Base-by-base conservation (phyloP, 257 asterid species). In the Solanum chiquidenum region DNA sequence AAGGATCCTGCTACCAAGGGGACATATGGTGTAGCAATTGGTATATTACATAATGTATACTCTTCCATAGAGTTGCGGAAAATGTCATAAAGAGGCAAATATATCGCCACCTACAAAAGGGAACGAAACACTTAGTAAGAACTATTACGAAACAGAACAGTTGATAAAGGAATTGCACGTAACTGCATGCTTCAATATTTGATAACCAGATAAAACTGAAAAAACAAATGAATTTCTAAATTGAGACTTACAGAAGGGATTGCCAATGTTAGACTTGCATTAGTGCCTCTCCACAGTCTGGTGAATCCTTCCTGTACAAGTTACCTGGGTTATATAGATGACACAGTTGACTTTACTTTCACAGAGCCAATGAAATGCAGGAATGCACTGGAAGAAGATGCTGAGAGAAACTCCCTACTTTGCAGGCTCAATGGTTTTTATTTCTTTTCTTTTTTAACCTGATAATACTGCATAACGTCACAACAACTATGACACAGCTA, bases 231-330 rank as follows among this genome's bases (percentile, higher is more conserved):
- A 20, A 49, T 31, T 49, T 49, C 44, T 49, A 31, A 20, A 82
- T 49, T 10, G 44, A 82, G 62, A 88, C 99, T 89, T 91, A 97
- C 99, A n/a, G 98, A 91, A 33, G 99, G 99, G 75, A 95, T 83
- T 27, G 99, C 99, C 91, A 95, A 87, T 87, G 98, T 94, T 92
- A 96, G 92, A 91, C 99, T 94, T 49, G 99, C 99, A 91, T 91
- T 91, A 80, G 99, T 97, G 91, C 99, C 99, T 90, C 98, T 92
- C 99, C 99, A 97, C 87, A 97, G 90, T 91, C 92, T 92, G 73
- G 93, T 86, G 72, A 95, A 89, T 86, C 99, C 98, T 94, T 96
- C 98, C 99, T 96, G 94, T 87, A 92, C 69, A 89, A 66, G 87
- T 85, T 35, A 44, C 25, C 64, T 16, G 62, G 87, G 87, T 85